Conservation (phyloP, 192 early-diverging fungal genomes). For the Lobosporangium transversale region DNA sequence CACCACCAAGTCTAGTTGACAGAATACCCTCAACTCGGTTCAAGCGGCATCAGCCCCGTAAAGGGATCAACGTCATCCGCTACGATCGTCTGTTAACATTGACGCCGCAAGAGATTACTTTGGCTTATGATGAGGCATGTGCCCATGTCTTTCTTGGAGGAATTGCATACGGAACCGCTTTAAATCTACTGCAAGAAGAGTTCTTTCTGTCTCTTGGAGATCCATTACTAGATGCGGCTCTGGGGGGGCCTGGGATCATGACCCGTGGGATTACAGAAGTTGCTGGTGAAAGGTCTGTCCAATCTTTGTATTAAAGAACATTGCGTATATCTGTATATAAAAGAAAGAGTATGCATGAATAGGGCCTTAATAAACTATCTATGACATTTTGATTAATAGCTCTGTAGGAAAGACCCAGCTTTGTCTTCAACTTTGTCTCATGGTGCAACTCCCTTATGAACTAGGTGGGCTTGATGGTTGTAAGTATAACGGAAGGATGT, state of each 20-base stretch:
- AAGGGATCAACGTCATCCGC: slow-evolving; percentile 13
- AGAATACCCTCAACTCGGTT: slow-evolving; percentile 9
- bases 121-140: slow-evolving; percentile 31
- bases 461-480: slow-evolving; percentile 70
- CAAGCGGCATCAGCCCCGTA: slow-evolving; percentile 42
- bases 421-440: slow-evolving; percentile 81
- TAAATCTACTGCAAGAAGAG: slow-evolving; percentile 47
- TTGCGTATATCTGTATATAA: too few relatives aligned
- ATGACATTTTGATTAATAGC: too few relatives aligned
- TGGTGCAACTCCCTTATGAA: slow-evolving; percentile 68
- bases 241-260: slow-evolving; percentile 67
- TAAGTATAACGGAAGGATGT: slow-evolving; percentile 30
- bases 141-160: slow-evolving; percentile 25
- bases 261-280: slow-evolving; percentile 73
- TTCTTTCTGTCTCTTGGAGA: slow-evolving; percentile 63
- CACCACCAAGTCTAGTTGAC: slow-evolving; percentile 17
- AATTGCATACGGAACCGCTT: slow-evolving; percentile 48
- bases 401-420: slow-evolving; percentile 89
- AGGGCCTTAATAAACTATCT: too few relatives aligned
- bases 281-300: slow-evolving; percentile 71
- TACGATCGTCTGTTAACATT: slow-evolving; percentile 38
- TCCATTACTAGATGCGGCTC: slow-evolving; percentile 58
- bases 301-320: too few relatives aligned
- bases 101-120: slow-evolving; percentile 19
- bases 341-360: too few relatives aligned